A percentile compares a stretch with the other conserved stretches of the same genome.
Evolutionary conservation across 1,284 basidiomycete species (phyloP).

Genomic region (Rhodotorula sp.): DNA sequence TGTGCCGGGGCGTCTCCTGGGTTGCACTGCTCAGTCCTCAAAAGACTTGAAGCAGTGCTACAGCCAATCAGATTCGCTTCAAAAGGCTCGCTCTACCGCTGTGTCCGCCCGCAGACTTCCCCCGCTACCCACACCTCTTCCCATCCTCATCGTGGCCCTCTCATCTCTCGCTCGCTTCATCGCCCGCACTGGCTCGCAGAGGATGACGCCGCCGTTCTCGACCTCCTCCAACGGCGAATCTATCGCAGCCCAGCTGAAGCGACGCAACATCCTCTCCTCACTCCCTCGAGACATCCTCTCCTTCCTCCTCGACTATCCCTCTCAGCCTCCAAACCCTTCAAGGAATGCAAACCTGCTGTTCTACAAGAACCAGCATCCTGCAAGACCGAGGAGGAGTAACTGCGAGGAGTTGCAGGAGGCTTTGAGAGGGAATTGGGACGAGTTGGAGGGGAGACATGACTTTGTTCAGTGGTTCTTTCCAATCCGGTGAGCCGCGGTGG

Average conservation of each 20-base stretch:
- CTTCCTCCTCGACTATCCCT: conserved; percentile 26
- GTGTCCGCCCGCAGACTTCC: no score
- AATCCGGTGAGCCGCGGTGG: conserved; percentile 7
- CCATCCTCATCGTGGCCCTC: no score
- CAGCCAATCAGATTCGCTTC: no score
- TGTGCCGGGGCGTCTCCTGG: no score
- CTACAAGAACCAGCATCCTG: conserved; percentile 18
- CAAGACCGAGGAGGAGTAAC: conserved; percentile 1
- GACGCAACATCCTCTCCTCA: conserved; percentile 1
- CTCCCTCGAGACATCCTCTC: conserved; percentile 26
- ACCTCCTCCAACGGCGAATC: neutral
- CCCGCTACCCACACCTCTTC: no score
- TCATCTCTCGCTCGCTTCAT: neutral
- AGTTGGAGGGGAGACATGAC: conserved; percentile 31
- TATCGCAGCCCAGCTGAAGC: neutral
- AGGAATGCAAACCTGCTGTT: conserved; percentile 17
- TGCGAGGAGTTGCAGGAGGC: conserved; percentile 25
- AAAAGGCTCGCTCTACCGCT: no score
- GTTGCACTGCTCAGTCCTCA: no score
- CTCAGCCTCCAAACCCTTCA: rapidly evolving
- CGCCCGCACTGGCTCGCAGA: neutral
- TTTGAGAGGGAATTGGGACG: conserved; percentile 26
- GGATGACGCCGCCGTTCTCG: neutral
- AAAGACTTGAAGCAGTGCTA: no score
- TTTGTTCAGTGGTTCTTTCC: conserved; percentile 36